Conservation (phyloP, 768 basidiomycete genomes). For the Polyporus arcularius region DNA sequence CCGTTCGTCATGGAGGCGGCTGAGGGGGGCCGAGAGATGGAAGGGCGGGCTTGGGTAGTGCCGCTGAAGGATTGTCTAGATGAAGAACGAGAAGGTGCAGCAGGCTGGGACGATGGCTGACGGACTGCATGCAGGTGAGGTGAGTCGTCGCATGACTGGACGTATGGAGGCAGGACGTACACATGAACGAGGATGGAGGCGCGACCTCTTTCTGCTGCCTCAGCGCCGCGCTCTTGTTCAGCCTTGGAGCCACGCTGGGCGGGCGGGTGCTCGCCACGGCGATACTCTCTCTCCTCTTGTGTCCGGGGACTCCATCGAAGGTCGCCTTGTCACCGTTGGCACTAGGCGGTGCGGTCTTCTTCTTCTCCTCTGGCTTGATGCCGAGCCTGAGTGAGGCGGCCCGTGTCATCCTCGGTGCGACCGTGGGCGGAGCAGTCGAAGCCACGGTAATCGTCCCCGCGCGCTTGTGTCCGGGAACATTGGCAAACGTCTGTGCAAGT, state of each 20-base stretch:
- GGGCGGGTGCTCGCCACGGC: slow-evolving; percentile 56
- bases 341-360: slow-evolving; percentile 8
- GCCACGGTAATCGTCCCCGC: slow-evolving; percentile 66
- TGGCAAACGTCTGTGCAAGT: slow-evolving; percentile 63
- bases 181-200: slow-evolving; percentile 68
- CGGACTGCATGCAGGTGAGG: slow-evolving; percentile 42
- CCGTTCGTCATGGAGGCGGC: slow-evolving; percentile 12
- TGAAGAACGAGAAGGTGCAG: slow-evolving; percentile 41
- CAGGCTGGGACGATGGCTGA: slow-evolving; percentile 32
- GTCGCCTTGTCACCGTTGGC: slow-evolving; percentile 40
- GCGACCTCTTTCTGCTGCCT: slow-evolving; percentile 43
- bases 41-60: slow-evolving; percentile 14
- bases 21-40: slow-evolving; percentile 28
- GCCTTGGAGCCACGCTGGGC: slow-evolving; percentile 45
- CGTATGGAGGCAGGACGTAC: slow-evolving; percentile 43
- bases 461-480: slow-evolving; percentile 84
- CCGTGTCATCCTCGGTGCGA: slow-evolving; percentile 75
- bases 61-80: slow-evolving; percentile 40
- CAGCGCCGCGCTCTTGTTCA: slow-evolving; percentile 46
- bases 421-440: slow-evolving; percentile 68
- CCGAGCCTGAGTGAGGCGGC: slow-evolving; percentile 74
- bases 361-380: slow-evolving; percentile 31
- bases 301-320: slow-evolving; percentile 83
- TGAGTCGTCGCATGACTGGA: slow-evolving; percentile 9
- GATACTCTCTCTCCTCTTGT: slow-evolving; percentile 78